A percentile compares a stretch with the other conserved stretches of the same genome.
Evolutionary conservation across 1,284 basidiomycete genomes (phyloP).

Genomic region (Moesziomyces parantarcticus): DNA sequence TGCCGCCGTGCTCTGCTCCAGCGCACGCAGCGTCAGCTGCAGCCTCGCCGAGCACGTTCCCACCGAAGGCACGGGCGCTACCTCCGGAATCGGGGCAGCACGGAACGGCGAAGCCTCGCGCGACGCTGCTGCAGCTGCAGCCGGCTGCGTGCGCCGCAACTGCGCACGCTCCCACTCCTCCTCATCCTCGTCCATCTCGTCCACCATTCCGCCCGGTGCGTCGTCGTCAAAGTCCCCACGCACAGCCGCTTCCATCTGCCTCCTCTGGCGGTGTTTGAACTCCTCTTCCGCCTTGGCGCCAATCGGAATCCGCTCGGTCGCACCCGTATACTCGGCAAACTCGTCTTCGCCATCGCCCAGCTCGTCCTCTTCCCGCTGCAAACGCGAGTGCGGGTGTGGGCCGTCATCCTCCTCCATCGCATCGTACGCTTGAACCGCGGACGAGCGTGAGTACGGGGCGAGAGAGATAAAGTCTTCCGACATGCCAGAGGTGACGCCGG

Average conservation of each 20-base stretch:
- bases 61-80: slow-evolving; percentile 51
- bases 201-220: slow-evolving; percentile 74
- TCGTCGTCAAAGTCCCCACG: slow-evolving; percentile 39
- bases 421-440: slow-evolving; percentile 10
- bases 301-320: slow-evolving; percentile 59
- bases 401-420: slow-evolving; percentile 28
- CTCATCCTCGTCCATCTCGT: slow-evolving; percentile 79
- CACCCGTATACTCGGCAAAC: slow-evolving; percentile 60
- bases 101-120: slow-evolving; percentile 49
- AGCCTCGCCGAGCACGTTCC: slow-evolving; percentile 51
- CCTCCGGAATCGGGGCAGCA: slow-evolving; percentile 48
- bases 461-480: slow-evolving; percentile 53
- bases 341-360: slow-evolving; percentile 61
- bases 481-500: slow-evolving; percentile 8
- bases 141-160: slow-evolving; percentile 41
- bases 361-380: slow-evolving; percentile 63
- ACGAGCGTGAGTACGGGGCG: not conserved
- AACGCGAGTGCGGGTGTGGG: slow-evolving; percentile 56
- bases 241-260: slow-evolving; percentile 43
- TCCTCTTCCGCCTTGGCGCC: slow-evolving; percentile 46
- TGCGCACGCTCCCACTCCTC: slow-evolving; percentile 69
- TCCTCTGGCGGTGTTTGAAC: slow-evolving; percentile 32
- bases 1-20: slow-evolving; percentile 39
- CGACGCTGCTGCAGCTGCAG: slow-evolving; percentile 4
- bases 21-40: slow-evolving; percentile 16